Evolutionary conservation across 1,284 basidiomycete species (phyloP), one percentile per base, ranked within the genome.

Genomic region (Taiwanofungus camphoratus): DNA sequence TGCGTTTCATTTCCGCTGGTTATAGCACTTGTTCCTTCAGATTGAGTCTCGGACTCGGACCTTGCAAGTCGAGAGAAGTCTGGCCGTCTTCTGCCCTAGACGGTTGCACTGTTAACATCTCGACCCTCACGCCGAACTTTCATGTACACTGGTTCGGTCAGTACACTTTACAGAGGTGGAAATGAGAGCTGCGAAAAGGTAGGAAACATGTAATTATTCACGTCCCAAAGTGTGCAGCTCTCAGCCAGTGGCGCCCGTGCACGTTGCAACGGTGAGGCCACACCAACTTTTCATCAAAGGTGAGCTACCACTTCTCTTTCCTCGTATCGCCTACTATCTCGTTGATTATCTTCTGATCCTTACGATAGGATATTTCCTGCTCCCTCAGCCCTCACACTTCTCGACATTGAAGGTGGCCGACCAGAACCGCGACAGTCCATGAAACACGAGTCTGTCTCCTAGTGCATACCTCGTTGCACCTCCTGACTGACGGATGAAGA

Each of bases 381-480:
- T 31, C 4, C 19, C 12, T n/a, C 23, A 15, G 4, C 4, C 16
- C 21, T 29, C 9, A n/a, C 24, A n/a, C 19, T 19, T 40, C 38
- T 8, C 9, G 27, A 16, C 9, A 30, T n/a, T n/a, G 22, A 5
- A 11, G 21, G 29, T 19, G 16, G 19, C 38, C 9, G n/a, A 20
- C 8, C 36, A 13, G 24, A 27, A 5, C 31, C 21, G 18, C 22
- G 21, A 38, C n/a, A 24, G 16, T 47, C 41, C 20, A 42, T 42
- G 41, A 42, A 27, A 42, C 45, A 38, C 34, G 36, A 15, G 24
- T 20, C 15, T 34, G 18, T n/a, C n/a, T 32, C 15, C 13, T 39
- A 30, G 44, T 26, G 48, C 37, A 41, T 43, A 44, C 47, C 47
- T 49, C 41, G 37, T 49, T 49, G 48, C 47, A 26, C 20, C 36